Percentiles rank a stretch among this genome's conserved stretches.
phyloP scores from a whole-genome alignment of 352 stramenopile genomes.

The Pythium volutum region DNA sequence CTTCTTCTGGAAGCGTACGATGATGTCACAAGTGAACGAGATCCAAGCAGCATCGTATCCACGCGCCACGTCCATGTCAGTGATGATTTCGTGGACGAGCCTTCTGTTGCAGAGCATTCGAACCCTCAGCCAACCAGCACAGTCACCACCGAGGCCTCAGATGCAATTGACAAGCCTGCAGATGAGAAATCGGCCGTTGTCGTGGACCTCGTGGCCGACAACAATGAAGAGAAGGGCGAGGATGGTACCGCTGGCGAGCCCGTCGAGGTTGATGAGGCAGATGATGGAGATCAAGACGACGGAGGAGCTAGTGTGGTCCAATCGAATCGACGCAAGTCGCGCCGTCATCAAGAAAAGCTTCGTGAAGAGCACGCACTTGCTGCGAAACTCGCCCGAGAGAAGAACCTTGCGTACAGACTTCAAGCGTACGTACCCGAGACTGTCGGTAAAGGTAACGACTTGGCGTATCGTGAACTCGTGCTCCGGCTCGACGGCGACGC shows the following conservation, averaged over 20 bases:
- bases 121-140: not conserved
- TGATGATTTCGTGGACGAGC: constrained; percentile 16
- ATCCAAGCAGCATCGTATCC: not conserved
- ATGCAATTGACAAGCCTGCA: not conserved
- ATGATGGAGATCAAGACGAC: constrained; percentile 12
- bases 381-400: constrained; percentile 54
- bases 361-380: constrained; percentile 67
- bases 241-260: constrained; percentile 2
- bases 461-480: not conserved
- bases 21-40: constrained; percentile 37
- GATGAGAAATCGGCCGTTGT: not conserved
- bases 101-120: not conserved
- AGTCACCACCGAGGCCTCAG: not conserved
- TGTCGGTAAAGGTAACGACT: not conserved
- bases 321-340: constrained; percentile 52
- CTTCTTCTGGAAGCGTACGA: constrained; percentile 64
- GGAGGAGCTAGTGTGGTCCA: constrained; percentile 24
- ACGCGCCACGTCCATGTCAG: constrained; percentile 4
- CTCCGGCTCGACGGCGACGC: constrained; percentile 8
- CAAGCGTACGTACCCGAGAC: constrained; percentile 38
- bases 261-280: constrained; percentile 17
- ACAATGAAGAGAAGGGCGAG: not conserved
- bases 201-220: constrained; percentile 5
- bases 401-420: constrained; percentile 55
- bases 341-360: constrained; percentile 59